Base-by-base conservation (phyloP, 805 yeast genomes). In the Sungouiozyma intestinalis region DNA sequence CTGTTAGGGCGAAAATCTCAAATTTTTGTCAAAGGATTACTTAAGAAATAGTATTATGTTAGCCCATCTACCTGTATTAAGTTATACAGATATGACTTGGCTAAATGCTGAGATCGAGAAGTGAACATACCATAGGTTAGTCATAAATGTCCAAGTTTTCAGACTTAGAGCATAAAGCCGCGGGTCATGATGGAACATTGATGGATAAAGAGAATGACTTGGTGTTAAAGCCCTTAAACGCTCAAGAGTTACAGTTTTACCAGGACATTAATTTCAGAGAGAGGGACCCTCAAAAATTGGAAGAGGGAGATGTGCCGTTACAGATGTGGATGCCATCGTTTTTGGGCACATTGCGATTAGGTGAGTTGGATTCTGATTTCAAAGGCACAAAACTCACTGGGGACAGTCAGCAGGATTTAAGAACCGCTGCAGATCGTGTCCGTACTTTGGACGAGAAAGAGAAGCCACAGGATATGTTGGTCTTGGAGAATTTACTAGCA, bases 131-230 rank as follows among this genome's bases (percentile, higher is more conserved):
- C n/a, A 37, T 21, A 36, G 14, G 20, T 36, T 36, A 17, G 29
- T 2, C 17, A 7, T 19, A 11, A 16, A 40, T 45, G 48, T 15
- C 16, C 14, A 29, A 32, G 3, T 40, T 39, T 20, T 39, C 33
- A 39, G 42, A 36, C 21, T 43, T 60, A 39, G 48, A 58, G 42
- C 85, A 83, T 54, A 82, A 79, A 62, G 97, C 92, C 2, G 97
- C 97, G 0, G 98, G 98, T 4, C 98, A 90, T 54, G 84, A 71
- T 4, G 97, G 95, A 0, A 74, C 82, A 2, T 51, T 85, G 41
- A 73, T 75, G 9, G 77, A 77, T 47, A 71, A 60, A 5, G 74
- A 73, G 34, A 94, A 87, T 0, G 62, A 75, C 6, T 64, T 90
- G 14, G 81, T 88, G 49, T 74, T 85, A 43, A 90, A 92, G 60